Evolutionary conservation across 2,329 filamentous ascomycete species (phyloP).

Genomic region (Colletotrichum liaoningense): DNA sequence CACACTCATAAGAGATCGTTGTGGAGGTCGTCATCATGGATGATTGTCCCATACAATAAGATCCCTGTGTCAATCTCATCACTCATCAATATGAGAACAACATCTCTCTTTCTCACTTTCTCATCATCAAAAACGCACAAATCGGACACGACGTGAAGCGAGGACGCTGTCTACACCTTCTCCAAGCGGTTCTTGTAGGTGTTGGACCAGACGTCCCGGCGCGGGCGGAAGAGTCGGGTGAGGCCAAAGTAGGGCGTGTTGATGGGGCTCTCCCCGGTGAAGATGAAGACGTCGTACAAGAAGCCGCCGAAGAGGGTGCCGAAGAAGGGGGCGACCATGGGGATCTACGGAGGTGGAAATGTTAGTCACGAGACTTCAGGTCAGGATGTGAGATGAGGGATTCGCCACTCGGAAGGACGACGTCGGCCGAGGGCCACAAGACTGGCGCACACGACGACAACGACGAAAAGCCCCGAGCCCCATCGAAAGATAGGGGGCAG

Average conservation of each 20-base stretch:
- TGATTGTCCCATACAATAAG: background rate
- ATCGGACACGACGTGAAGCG: background rate
- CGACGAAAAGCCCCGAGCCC: background rate
- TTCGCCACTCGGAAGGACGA: conserved; percentile 3
- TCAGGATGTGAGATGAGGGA: too few relatives aligned
- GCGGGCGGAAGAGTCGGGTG: conserved; percentile 57
- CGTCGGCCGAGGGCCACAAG: too few relatives aligned
- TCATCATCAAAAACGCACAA: background rate
- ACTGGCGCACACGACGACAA: background rate
- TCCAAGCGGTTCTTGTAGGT: conserved; percentile 30
- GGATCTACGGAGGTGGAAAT: conserved; percentile 60
- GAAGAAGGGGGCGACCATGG: conserved; percentile 77
- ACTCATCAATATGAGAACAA: background rate
- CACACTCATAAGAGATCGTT: background rate
- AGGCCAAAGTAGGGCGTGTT: conserved; percentile 76
- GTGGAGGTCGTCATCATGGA: too few relatives aligned
- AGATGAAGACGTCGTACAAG: conserved; percentile 76
- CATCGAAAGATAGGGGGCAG: background rate
- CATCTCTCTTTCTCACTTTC: background rate
- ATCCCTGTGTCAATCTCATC: background rate
- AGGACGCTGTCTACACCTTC: background rate
- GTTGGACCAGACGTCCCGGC: conserved; percentile 46
- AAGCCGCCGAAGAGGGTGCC: conserved; percentile 74
- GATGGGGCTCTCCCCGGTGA: conserved; percentile 76
- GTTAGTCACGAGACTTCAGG: background rate